phyloP scores from a whole-genome alignment of 2,329 filamentous ascomycete genomes.

The Magnaporthales sp. region DNA sequence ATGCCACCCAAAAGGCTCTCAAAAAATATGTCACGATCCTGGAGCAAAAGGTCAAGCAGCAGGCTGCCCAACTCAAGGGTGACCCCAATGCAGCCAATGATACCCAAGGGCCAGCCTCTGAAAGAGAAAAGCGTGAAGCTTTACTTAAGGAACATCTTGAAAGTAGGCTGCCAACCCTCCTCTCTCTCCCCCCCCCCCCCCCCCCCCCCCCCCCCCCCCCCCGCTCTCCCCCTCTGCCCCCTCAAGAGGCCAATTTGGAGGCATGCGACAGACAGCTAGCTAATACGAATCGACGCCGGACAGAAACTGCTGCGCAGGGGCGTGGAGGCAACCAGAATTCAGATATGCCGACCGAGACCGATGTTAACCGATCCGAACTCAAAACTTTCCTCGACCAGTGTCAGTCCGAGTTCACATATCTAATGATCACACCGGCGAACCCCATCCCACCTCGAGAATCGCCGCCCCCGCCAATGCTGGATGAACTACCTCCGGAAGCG shows the following conservation, averaged over 20 bases:
- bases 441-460: constrained; percentile 57
- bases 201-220: no score
- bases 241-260: background rate
- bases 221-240: no score
- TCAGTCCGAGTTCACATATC: constrained; percentile 57
- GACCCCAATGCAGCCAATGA: constrained; percentile 26
- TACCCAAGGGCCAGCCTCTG: constrained; percentile 15
- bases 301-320: background rate
- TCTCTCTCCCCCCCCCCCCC: no score
- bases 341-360: background rate
- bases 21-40: constrained; percentile 87
- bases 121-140: constrained; percentile 43
- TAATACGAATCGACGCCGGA: background rate
- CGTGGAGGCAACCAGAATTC: background rate
- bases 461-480: constrained; percentile 47
- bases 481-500: constrained; percentile 45
- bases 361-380: constrained; percentile 29
- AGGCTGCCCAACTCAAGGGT: constrained; percentile 62
- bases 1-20: constrained; percentile 79
- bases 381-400: constrained; percentile 56
- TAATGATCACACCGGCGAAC: constrained; percentile 60
- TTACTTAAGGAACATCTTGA: constrained; percentile 49
- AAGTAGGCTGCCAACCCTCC: constrained; percentile 30
- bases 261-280: background rate
- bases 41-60: constrained; percentile 78